phyloP scores from a whole-genome alignment of 257 asterid species.

The Nyctanthes arbortristis region DNA sequence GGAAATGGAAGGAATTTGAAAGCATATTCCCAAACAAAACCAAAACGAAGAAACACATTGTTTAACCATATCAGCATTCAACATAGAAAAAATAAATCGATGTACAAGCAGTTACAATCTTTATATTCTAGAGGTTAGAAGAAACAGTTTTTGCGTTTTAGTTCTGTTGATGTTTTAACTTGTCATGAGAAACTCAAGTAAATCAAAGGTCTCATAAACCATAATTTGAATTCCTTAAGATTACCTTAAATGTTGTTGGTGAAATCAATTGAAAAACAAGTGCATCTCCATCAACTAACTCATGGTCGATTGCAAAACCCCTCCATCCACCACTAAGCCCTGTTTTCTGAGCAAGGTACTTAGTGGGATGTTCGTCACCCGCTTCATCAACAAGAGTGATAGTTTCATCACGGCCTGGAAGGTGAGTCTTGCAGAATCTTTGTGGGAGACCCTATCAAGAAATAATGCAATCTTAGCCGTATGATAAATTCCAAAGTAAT shows the following conservation, averaged over 20 bases:
- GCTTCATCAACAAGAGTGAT: constrained; percentile 48
- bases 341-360: constrained; percentile 40
- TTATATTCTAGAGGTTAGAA: too few species aligned
- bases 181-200: not conserved
- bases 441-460: constrained; percentile 44
- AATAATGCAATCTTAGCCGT: not conserved
- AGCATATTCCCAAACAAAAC: not conserved
- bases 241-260: constrained; percentile 58
- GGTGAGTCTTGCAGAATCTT: constrained; percentile 40
- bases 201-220: not conserved
- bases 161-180: not conserved
- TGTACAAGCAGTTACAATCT: too few species aligned
- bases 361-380: constrained; percentile 31
- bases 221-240: not conserved
- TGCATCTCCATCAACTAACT: constrained; percentile 55
- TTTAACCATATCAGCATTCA: too few species aligned
- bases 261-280: constrained; percentile 48
- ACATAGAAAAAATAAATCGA: too few species aligned
- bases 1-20: not conserved
- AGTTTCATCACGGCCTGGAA: constrained; percentile 42
- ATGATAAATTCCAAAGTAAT: not conserved
- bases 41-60: not conserved
- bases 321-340: constrained; percentile 72
- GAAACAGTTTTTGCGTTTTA: too few species aligned
- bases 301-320: constrained; percentile 48